Evolutionary conservation across 2,329 filamentous ascomycete genomes (phyloP).

Genomic region (Zymoseptoria ardabiliae): DNA sequence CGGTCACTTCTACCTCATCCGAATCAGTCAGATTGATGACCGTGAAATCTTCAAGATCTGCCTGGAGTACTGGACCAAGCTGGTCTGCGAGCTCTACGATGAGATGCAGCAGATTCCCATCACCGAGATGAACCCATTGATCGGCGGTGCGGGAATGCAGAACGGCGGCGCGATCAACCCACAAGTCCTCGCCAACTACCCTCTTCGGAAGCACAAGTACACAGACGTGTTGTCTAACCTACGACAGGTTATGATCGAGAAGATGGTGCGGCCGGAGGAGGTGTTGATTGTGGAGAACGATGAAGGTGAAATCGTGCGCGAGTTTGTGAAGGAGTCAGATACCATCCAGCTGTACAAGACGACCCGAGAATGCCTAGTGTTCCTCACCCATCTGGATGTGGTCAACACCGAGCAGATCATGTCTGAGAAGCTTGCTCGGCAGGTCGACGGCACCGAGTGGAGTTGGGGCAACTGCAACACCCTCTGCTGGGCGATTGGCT

Average conservation of each 20-base stretch:
- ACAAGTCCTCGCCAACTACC: slow-evolving; percentile 76
- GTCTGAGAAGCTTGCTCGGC: slow-evolving; percentile 93
- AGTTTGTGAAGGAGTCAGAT: slow-evolving; percentile 98
- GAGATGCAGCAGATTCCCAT: slow-evolving; percentile 97
- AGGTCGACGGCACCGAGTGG: slow-evolving; percentile 94
- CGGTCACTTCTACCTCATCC: slow-evolving; percentile 95
- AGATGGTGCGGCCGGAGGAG: slow-evolving; percentile 98
- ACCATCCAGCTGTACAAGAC: slow-evolving; percentile 99
- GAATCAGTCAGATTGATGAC: slow-evolving; percentile 97
- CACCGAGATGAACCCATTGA: slow-evolving; percentile 82
- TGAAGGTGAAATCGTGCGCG: slow-evolving; percentile 95
- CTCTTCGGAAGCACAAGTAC: slow-evolving; percentile 96
- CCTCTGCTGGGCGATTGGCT: slow-evolving; percentile 97
- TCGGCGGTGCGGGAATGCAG: slow-evolving; percentile 68
- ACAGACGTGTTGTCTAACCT: slow-evolving; percentile 88
- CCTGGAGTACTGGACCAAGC: slow-evolving; percentile 97
- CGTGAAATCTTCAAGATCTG: slow-evolving; percentile 99
- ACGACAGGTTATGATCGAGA: slow-evolving; percentile 97
- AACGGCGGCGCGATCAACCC: slow-evolving; percentile 82
- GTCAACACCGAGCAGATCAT: slow-evolving; percentile 98
- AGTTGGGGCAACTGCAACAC: slow-evolving; percentile 99
- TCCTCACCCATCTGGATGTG: slow-evolving; percentile 93
- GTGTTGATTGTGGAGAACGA: slow-evolving; percentile 99
- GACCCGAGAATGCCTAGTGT: slow-evolving; percentile 92
- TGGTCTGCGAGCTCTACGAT: slow-evolving; percentile 95